These are phyloP conservation scores for Citrullus colocynthis DNA, from an alignment of 306 rosid species.

Conservation along the genomic window DNA sequence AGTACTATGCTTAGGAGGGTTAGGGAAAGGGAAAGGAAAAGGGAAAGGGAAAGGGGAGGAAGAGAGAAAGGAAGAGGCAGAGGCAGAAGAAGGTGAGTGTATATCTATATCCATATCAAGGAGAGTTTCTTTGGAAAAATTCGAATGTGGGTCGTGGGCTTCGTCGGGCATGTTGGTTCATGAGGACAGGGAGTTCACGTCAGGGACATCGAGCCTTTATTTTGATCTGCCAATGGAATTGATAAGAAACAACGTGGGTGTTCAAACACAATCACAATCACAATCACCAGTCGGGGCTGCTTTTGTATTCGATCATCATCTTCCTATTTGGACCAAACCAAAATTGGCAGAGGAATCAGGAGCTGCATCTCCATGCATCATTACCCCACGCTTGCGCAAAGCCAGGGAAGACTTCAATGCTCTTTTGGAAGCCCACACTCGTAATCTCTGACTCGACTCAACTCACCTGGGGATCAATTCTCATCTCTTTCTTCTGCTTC, in stretches of 20 bases:
- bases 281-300: background rate
- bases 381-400: slow-evolving; percentile 8
- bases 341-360: background rate
- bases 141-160: slow-evolving; percentile 3
- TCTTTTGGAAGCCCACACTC: slow-evolving; percentile 4
- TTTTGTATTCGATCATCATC: background rate
- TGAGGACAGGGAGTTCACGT: background rate
- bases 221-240: slow-evolving; percentile 7
- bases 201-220: background rate
- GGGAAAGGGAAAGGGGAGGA: background rate
- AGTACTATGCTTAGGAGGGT: background rate
- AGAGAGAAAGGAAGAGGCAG: background rate
- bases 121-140: background rate
- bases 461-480: background rate
- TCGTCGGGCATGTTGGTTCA: background rate
- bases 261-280: background rate
- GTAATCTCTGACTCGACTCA: background rate
- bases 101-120: slow-evolving; percentile 2
- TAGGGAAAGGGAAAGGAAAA: background rate
- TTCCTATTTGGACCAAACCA: background rate
- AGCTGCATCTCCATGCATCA: background rate
- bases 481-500: background rate
- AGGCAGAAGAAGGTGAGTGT: background rate
- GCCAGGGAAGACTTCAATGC: slow-evolving; percentile 4
- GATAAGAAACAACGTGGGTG: slow-evolving; percentile 2